phyloP scores from a whole-genome alignment of 495 filamentous ascomycete genomes.

The Sordaria brevicollis region DNA sequence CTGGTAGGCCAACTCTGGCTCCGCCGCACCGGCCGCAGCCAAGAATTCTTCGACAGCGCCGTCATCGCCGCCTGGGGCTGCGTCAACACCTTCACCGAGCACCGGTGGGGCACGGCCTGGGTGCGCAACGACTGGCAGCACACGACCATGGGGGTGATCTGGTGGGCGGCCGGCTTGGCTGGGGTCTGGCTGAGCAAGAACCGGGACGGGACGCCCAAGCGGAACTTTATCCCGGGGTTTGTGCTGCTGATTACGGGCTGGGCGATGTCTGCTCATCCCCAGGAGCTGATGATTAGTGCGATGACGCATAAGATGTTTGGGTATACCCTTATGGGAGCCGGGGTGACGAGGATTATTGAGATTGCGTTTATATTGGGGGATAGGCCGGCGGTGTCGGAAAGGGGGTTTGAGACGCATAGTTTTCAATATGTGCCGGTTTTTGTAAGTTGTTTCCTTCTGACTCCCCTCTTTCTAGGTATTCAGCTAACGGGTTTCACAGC shows the following conservation, averaged over 20 bases:
- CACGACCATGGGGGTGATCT: slow-evolving; percentile 93
- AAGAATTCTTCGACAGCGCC: slow-evolving; percentile 93
- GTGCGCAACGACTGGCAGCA: slow-evolving; percentile 95
- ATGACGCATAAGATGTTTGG: slow-evolving; percentile 90
- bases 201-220: slow-evolving; percentile 72
- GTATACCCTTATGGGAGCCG: slow-evolving; percentile 90
- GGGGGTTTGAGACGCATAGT: slow-evolving; percentile 54
- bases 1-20: slow-evolving; percentile 86
- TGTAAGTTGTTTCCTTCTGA: slow-evolving; percentile 49
- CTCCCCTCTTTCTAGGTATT: not conserved
- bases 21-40: slow-evolving; percentile 70
- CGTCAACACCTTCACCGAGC: slow-evolving; percentile 97
- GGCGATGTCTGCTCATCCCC: slow-evolving; percentile 85
- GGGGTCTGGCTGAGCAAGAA: slow-evolving; percentile 86
- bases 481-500: slow-evolving; percentile 38
- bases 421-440: slow-evolving; percentile 91
- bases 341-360: slow-evolving; percentile 75
- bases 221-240: slow-evolving; percentile 86
- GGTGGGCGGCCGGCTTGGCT: slow-evolving; percentile 88
- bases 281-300: slow-evolving; percentile 69
- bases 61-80: slow-evolving; percentile 91
- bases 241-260: slow-evolving; percentile 91
- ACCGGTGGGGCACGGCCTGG: slow-evolving; percentile 85
- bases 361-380: slow-evolving; percentile 81
- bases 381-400: slow-evolving; percentile 45